Base-by-base conservation (phyloP, 2,329 filamentous ascomycete genomes). In the Juglanconis juglandina region DNA sequence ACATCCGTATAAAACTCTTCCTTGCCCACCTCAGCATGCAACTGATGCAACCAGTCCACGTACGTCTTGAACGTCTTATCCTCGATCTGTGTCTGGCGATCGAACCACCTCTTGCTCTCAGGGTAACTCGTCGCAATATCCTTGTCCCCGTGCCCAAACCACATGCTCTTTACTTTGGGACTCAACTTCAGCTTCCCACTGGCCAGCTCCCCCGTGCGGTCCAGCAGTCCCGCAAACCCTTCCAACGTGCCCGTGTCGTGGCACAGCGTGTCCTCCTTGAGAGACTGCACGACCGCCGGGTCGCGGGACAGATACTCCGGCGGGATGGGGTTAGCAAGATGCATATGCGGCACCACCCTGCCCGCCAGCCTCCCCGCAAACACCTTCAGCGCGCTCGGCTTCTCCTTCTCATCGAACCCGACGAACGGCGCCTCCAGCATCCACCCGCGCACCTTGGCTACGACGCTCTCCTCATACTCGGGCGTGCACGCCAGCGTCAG, bases 181-280 rank as follows among this genome's bases (percentile, higher is more conserved):
- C 83, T 72, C 69, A 86, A 72, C 65, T 68, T 75, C 35, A 86
- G 73, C 54, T 77, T 80, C 3, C 87, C 88, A 5, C 72, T 75
- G 5, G 84, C 76, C 63, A 96, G 75, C 56, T 79, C 79, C 5
- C 76, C 76, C 1, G 88, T 88, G 33, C 93, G 84, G 71, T 96
- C 91, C 65, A 97, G 76, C 82, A 96, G 81, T 0, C 85, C 87
- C 0, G 89, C 83, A 39, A 96, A 72, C 1, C 90, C 90, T 72
- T 93, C 88, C n/a, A 96, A 79, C 6, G 93, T 96, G 41, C 92
- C 93, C 2, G 87, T 94, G 72, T 94, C 83, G 75, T 96, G 92
- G 73, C 87, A 86, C 56, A 96, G 78, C 53, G 79, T 70, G 73
- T 97, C 93, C 35, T 84, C 81, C 2, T 77, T 76, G 65, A 90